A percentile compares a stretch with the other conserved stretches of the same genome.
Conservation (phyloP, 75 land plant species). For the Pseudotsuga menziesii region DNA sequence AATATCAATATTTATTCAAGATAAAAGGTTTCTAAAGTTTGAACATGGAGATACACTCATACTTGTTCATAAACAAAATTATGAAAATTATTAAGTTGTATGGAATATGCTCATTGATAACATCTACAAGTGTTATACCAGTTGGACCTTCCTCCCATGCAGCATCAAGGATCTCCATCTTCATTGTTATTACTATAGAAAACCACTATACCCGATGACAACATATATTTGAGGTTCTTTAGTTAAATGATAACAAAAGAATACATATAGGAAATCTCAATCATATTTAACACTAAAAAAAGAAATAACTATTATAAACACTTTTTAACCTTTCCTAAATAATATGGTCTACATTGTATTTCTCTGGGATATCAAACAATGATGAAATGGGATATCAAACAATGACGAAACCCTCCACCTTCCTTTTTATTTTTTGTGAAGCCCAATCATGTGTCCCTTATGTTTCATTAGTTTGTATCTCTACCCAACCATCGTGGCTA, state of each 20-base stretch:
- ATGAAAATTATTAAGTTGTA: slow-evolving; percentile 67
- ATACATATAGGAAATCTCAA: no score
- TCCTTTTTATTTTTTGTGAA: no score
- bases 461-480: no score
- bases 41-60: not conserved
- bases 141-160: slow-evolving; percentile 73
- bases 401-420: no score
- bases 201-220: slow-evolving; percentile 80
- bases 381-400: no score
- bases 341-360: no score
- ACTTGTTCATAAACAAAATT: slow-evolving; percentile 79
- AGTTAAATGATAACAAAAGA: not conserved
- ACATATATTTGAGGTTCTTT: not conserved
- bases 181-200: slow-evolving; percentile 81
- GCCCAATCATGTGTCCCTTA: no score
- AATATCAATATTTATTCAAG: slow-evolving; percentile 4
- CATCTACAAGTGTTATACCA: slow-evolving; percentile 73
- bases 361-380: no score
- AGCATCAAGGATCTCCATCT: slow-evolving; percentile 85
- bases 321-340: no score
- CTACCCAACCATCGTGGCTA: no score
- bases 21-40: not conserved
- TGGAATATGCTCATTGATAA: slow-evolving; percentile 70
- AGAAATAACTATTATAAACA: no score
- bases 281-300: no score